Conservation (phyloP, 1,284 basidiomycete species). For the Melampsora medusae region DNA sequence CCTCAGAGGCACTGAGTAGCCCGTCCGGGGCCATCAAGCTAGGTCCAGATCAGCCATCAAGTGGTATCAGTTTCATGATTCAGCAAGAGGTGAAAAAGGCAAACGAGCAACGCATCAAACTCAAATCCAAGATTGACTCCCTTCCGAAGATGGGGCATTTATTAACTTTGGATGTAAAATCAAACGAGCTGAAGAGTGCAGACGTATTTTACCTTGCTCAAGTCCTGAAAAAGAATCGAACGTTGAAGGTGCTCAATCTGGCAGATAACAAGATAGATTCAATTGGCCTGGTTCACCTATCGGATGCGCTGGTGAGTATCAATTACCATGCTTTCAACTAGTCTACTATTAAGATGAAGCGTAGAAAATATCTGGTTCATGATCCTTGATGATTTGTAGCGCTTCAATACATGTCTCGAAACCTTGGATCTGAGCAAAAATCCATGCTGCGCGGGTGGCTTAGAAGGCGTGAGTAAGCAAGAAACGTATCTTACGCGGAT, state of each 20-base stretch:
- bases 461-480: constrained; percentile 72
- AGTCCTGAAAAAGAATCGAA: constrained; percentile 91
- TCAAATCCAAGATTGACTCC: constrained; percentile 29
- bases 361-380: constrained; percentile 1
- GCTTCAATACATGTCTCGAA: constrained; percentile 91
- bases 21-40: not conserved
- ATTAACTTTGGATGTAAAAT: constrained; percentile 39
- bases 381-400: constrained; percentile 59
- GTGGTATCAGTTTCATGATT: constrained; percentile 10
- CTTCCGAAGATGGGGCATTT: constrained; percentile 33
- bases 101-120: constrained; percentile 27
- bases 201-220: constrained; percentile 89
- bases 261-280: constrained; percentile 90
- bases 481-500: not conserved
- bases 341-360: not conserved
- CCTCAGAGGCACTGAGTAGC: not conserved
- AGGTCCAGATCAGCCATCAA: not conserved
- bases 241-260: constrained; percentile 86
- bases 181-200: constrained; percentile 45
- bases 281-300: constrained; percentile 72
- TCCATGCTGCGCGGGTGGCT: constrained; percentile 79
- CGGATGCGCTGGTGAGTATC: constrained; percentile 75
- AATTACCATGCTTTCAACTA: not conserved
- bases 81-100: constrained; percentile 33
- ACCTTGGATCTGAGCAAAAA: constrained; percentile 90